Evolutionary conservation across 257 asterid genomes (phyloP).

Genomic region (Penstemon newberryi): DNA sequence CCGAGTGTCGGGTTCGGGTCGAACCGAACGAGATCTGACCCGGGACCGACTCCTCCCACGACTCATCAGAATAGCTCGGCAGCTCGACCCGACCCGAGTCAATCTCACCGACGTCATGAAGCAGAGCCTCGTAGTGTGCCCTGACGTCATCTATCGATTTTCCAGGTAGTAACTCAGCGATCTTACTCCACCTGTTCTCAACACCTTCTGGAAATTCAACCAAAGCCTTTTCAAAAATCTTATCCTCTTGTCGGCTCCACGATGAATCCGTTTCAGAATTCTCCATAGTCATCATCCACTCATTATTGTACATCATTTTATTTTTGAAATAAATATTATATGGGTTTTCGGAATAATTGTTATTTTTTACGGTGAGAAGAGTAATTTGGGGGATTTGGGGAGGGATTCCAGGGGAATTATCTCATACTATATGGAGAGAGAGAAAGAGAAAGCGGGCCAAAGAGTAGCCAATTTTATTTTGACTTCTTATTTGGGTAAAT

Average conservation of each 20-base stretch:
- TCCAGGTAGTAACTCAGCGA: conserved; percentile 38
- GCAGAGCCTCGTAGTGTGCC: conserved; percentile 41
- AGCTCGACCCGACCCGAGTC: conserved; percentile 50
- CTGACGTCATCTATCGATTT: conserved; percentile 39
- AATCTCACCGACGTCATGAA: conserved; percentile 43
- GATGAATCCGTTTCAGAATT: conserved; percentile 16
- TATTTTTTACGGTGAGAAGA: too few species aligned
- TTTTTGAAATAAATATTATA: too few species aligned
- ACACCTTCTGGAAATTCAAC: conserved; percentile 41
- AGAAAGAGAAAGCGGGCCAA: too few species aligned
- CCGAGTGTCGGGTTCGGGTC: conserved; percentile 41
- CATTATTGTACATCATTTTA: conserved; percentile 13
- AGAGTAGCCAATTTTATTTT: too few species aligned
- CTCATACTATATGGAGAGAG: too few species aligned
- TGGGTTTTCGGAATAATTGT: too few species aligned
- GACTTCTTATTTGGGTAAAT: too few species aligned
- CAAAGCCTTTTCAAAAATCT: conserved; percentile 45
- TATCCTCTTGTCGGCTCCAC: conserved; percentile 49
- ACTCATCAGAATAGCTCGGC: conserved; percentile 38
- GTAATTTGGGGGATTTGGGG: too few species aligned
- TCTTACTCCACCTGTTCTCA: conserved; percentile 44
- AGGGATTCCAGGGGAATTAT: too few species aligned
- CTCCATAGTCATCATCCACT: conserved; percentile 23
- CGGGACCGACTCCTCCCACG: conserved; percentile 22
- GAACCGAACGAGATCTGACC: conserved; percentile 61